These are phyloP conservation scores for Microbotryum saponariae DNA, from an alignment of 1,284 basidiomycete genomes.

Conservation along the genomic window DNA sequence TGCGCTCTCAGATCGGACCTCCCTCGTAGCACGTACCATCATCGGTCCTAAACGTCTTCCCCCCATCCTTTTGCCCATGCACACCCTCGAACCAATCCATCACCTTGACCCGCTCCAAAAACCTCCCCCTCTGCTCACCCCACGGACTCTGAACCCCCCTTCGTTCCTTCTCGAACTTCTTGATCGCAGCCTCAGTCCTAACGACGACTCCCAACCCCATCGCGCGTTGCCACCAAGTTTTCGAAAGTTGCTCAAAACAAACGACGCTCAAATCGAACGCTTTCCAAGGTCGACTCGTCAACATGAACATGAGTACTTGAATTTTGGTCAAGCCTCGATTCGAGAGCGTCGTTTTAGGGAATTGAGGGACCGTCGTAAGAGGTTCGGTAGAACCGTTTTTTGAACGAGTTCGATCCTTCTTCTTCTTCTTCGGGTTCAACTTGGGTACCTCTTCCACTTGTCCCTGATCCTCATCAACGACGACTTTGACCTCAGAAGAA, in stretches of 20 bases:
- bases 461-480: too few relatives aligned
- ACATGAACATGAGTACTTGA: conserved; percentile 35
- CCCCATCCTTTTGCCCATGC: conserved; percentile 50
- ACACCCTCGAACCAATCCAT: conserved; percentile 54
- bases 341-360: conserved; percentile 18
- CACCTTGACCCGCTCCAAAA: conserved; percentile 7
- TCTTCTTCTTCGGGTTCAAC: too few relatives aligned
- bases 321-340: conserved; percentile 36
- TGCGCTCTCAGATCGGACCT: too few relatives aligned
- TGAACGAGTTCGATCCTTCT: neutral
- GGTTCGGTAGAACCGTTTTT: neutral
- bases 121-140: neutral
- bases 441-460: neutral
- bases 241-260: conserved; percentile 15
- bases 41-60: conserved; percentile 54
- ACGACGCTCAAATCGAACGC: conserved; percentile 18
- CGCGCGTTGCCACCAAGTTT: conserved; percentile 22
- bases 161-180: conserved; percentile 12
- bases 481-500: neutral
- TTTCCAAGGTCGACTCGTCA: conserved; percentile 28
- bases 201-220: conserved; percentile 10
- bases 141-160: conserved; percentile 13
- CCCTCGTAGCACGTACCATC: conserved; percentile 49
- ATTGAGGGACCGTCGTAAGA: conserved; percentile 7
- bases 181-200: conserved; percentile 17